phyloP scores from a whole-genome alignment of 202 grass and related monocot genomes.

The Elaeis oleifera region DNA sequence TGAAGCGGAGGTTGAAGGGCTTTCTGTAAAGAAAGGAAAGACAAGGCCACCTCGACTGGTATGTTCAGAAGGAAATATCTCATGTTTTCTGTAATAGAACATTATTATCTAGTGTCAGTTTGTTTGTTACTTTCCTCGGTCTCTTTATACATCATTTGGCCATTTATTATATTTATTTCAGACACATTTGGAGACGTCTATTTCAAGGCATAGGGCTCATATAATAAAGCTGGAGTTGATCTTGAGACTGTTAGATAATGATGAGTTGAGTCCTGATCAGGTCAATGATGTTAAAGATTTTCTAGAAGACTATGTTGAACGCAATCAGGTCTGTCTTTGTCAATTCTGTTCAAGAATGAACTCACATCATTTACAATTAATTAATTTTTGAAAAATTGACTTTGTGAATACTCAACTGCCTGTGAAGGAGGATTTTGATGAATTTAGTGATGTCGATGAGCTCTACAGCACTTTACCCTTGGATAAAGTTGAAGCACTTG shows the following conservation, averaged over 20 bases:
- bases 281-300: constrained; percentile 98
- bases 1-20: constrained; percentile 95
- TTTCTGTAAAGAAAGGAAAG: constrained; percentile 97
- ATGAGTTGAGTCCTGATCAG: constrained; percentile 96
- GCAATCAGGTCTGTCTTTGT: constrained; percentile 64
- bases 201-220: constrained; percentile 89
- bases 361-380: too few species aligned
- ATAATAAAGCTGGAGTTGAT: constrained; percentile 98
- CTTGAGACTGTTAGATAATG: constrained; percentile 95
- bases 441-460: constrained; percentile 93
- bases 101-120: constrained; percentile 3
- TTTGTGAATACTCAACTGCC: constrained; percentile 1
- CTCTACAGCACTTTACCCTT: constrained; percentile 77
- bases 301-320: constrained; percentile 96
- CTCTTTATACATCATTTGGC: not conserved
- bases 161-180: constrained; percentile 40
- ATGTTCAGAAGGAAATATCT: constrained; percentile 29
- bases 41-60: constrained; percentile 85
- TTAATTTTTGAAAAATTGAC: too few species aligned
- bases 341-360: not conserved
- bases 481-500: constrained; percentile 98
- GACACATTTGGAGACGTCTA: constrained; percentile 93
- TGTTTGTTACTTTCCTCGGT: constrained; percentile 6
- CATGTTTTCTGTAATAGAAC: constrained; percentile 8
- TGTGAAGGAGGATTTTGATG: constrained; percentile 96